Evolutionary conservation across 139 green algal genomes (phyloP).

Genomic region (Trebouxia sp.): DNA sequence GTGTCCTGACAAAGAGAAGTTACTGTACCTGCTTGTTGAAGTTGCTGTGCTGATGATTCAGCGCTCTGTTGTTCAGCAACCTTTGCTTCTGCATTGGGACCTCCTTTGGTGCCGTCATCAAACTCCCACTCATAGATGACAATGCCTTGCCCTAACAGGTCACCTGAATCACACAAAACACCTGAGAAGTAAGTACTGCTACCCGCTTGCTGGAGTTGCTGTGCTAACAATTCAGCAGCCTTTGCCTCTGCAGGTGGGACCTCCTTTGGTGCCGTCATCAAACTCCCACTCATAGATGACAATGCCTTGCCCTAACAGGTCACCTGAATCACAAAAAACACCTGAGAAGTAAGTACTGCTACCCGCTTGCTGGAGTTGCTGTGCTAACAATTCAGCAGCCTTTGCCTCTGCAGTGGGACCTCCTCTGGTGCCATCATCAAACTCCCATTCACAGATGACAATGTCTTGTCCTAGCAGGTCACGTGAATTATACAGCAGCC

Average conservation of each 20-base stretch:
- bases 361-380: not conserved
- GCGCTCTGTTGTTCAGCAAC: not conserved
- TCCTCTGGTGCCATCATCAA: conserved; percentile 35
- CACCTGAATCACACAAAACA: not conserved
- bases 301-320: conserved; percentile 34
- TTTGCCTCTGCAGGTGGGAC: conserved; percentile 26
- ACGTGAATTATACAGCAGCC: not conserved
- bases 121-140: conserved; percentile 38
- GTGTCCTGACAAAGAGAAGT: no score
- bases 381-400: not conserved
- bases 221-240: not conserved
- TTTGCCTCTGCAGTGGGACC: conserved; percentile 28
- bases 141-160: conserved; percentile 34
- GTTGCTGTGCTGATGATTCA: not conserved
- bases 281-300: conserved; percentile 38
- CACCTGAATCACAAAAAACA: not conserved
- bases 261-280: conserved; percentile 36
- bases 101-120: conserved; percentile 36
- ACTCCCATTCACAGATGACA: conserved; percentile 38
- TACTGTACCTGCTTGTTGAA: conserved; percentile 1
- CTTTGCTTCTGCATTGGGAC: conserved; percentile 25
- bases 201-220: not conserved
- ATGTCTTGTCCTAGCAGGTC: conserved; percentile 33
- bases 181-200: no score
- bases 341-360: no score